Conservation (phyloP, 2,329 filamentous ascomycete genomes). For the Camillea tinctor region DNA sequence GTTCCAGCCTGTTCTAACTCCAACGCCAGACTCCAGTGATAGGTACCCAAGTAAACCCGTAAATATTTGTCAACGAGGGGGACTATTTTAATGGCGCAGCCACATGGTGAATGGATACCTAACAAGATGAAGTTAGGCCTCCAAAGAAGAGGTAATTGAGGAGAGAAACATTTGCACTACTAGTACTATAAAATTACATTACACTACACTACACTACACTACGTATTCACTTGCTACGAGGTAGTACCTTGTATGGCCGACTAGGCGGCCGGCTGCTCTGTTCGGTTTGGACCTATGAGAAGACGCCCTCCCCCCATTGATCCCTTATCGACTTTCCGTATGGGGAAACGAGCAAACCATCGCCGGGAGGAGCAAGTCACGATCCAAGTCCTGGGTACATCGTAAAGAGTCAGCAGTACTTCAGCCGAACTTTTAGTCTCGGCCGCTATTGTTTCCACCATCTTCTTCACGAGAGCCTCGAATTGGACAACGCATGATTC, state of each 20-base stretch:
- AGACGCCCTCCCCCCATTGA: background rate
- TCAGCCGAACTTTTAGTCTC: background rate
- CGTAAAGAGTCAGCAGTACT: background rate
- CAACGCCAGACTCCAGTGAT: too few species aligned
- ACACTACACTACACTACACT: too few species aligned
- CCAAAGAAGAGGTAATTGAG: too few species aligned
- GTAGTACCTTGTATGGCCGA: background rate
- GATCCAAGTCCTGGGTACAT: background rate
- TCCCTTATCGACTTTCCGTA: conserved; percentile 1
- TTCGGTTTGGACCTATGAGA: background rate
- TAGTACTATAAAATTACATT: too few species aligned
- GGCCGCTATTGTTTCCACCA: background rate
- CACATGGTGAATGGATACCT: too few species aligned
- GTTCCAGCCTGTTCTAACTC: too few species aligned
- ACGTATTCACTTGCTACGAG: background rate
- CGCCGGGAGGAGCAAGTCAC: too few species aligned
- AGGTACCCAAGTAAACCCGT: too few species aligned
- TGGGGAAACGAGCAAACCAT: background rate
- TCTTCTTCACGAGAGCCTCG: background rate
- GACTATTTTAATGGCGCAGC: too few species aligned
- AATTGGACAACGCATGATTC: background rate
- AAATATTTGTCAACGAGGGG: too few species aligned
- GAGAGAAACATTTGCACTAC: too few species aligned
- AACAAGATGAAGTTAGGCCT: too few species aligned
- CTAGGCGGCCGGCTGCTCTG: background rate